phyloP scores from a whole-genome alignment of 1,284 basidiomycete genomes.

The Sphaerobolus stellatus region DNA sequence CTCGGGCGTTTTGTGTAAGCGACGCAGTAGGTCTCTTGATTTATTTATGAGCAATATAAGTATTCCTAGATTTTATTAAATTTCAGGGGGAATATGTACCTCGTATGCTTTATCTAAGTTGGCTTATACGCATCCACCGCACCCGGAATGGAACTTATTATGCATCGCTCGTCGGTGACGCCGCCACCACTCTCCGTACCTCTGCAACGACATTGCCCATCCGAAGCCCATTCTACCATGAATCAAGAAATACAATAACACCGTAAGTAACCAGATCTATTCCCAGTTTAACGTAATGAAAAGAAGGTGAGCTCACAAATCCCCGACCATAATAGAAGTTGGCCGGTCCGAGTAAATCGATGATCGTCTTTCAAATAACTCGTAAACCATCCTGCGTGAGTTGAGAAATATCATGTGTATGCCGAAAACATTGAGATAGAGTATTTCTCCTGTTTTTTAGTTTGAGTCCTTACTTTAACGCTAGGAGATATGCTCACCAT shows the following conservation, averaged over 20 bases:
- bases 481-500: slow-evolving; percentile 31
- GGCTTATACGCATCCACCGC: slow-evolving; percentile 34
- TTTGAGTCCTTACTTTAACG: background rate
- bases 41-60: background rate
- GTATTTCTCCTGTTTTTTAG: slow-evolving; percentile 22
- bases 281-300: no score
- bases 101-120: slow-evolving; percentile 39
- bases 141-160: slow-evolving; percentile 25
- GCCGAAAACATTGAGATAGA: slow-evolving; percentile 18
- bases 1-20: slow-evolving; percentile 16
- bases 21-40: background rate
- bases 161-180: slow-evolving; percentile 24
- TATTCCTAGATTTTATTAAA: background rate
- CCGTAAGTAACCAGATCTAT: no score
- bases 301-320: background rate
- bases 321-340: background rate
- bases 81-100: slow-evolving; percentile 2
- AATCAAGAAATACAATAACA: background rate
- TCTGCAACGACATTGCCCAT: slow-evolving; percentile 40
- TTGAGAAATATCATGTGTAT: background rate
- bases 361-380: slow-evolving; percentile 10
- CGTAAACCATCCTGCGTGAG: background rate
- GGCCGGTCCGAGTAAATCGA: slow-evolving; percentile 13
- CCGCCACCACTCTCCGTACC: slow-evolving; percentile 25
- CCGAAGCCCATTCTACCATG: slow-evolving; percentile 48